These are phyloP conservation scores for Diplogelasinospora grovesii DNA, from an alignment of 495 filamentous ascomycete species.

Conservation along the genomic window DNA sequence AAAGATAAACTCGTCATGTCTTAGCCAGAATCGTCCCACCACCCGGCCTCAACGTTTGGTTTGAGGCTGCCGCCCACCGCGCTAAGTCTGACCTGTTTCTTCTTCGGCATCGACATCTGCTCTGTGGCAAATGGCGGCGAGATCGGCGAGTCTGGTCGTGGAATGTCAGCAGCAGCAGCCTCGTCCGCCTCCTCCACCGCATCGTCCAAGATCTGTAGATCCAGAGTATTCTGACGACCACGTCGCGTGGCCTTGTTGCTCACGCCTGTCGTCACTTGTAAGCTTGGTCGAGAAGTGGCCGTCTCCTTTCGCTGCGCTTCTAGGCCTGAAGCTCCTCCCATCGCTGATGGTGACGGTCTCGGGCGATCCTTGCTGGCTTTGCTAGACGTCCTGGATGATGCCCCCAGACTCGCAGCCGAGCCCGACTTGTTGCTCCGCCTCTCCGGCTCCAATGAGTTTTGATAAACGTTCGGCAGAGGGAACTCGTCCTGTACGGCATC, in stretches of 20 bases:
- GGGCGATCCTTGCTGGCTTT: no score
- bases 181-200: slow-evolving; percentile 17
- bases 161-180: slow-evolving; percentile 12
- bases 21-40: slow-evolving; percentile 38
- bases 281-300: not conserved
- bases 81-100: slow-evolving; percentile 40
- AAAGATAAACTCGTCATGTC: no score
- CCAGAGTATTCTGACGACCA: slow-evolving; percentile 9
- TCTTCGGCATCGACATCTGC: slow-evolving; percentile 30
- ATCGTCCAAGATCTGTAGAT: slow-evolving; percentile 18
- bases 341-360: not conserved
- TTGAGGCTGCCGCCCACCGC: slow-evolving; percentile 37
- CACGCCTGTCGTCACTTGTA: not conserved
- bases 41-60: slow-evolving; percentile 29
- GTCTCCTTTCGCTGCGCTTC: not conserved
- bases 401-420: not conserved
- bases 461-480: slow-evolving; percentile 6
- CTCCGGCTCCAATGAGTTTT: not conserved
- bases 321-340: no score
- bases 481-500: slow-evolving; percentile 23
- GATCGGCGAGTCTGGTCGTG: slow-evolving; percentile 32
- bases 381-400: not conserved
- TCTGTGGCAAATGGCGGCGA: slow-evolving; percentile 24
- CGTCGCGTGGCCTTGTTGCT: slow-evolving; percentile 6
- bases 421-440: not conserved